phyloP scores from a whole-genome alignment of 768 basidiomycete genomes.

The Sporobolomyces phaffii region DNA sequence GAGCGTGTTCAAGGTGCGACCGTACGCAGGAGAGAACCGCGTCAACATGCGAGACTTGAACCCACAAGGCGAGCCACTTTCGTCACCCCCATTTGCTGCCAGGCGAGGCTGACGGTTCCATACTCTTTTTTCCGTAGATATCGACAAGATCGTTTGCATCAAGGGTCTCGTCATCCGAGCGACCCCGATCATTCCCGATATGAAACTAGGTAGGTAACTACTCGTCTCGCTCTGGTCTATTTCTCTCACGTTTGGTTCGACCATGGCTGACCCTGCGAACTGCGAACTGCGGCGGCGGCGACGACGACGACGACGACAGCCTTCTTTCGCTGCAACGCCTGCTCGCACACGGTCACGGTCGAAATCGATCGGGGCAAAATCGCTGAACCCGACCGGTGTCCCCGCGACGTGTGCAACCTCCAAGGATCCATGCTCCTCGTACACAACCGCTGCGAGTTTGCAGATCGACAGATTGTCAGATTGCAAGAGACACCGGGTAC shows the following conservation, averaged over 20 bases:
- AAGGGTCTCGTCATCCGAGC: conserved; percentile 96
- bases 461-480: conserved; percentile 88
- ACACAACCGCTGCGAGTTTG: conserved; percentile 94
- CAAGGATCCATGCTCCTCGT: conserved; percentile 88
- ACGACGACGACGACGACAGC: too few relatives aligned
- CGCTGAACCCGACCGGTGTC: conserved; percentile 82
- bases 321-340: conserved; percentile 94
- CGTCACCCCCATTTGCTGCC: background rate
- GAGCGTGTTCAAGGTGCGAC: conserved; percentile 85
- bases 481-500: conserved; percentile 82
- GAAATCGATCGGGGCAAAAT: conserved; percentile 98
- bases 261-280: too few relatives aligned
- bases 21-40: conserved; percentile 63
- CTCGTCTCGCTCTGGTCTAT: too few relatives aligned
- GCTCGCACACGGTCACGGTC: conserved; percentile 92
- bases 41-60: conserved; percentile 94
- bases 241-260: too few relatives aligned
- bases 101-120: background rate
- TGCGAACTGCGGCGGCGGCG: too few relatives aligned
- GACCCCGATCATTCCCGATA: conserved; percentile 96
- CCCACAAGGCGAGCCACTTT: conserved; percentile 63
- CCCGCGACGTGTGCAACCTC: conserved; percentile 82
- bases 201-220: conserved; percentile 61
- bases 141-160: conserved; percentile 92
- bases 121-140: conserved; percentile 57